Evolutionary conservation across 2,329 filamentous ascomycete genomes (phyloP), one percentile per base, ranked within the genome.

Genomic region (Ascochyta fabae): DNA sequence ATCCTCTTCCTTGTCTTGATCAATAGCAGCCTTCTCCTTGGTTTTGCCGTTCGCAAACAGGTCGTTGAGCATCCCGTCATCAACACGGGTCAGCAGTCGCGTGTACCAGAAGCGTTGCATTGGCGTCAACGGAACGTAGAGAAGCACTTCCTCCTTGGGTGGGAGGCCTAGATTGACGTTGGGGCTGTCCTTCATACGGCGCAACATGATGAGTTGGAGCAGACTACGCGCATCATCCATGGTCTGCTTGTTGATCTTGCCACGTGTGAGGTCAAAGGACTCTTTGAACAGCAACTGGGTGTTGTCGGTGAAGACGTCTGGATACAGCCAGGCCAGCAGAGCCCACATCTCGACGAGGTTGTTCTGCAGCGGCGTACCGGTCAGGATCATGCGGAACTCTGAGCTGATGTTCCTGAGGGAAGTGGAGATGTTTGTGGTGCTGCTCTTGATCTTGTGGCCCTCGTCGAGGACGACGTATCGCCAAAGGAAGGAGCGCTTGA

Each of bases 391-490:
- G 7, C 81, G 79, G 53, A 78, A 79, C 43, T 83, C 80, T 0
- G 81, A 76, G 16, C 73, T 74, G 27, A 84, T 62, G 15, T 68
- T 72, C 33, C 78, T 77, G 3, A 84, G 62, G 2, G 78, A 67
- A 4, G 69, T 67, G 0, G 81, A 76, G 12, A 83, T 70, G 19
- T 79, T 73, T 0, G 78, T 77, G 6, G 73, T 67, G 33, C 79
- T 79, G 78, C 97, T 99, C 84, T 99, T 99, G 92, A 99, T 98
- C 75, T 94, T 92, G 77, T 99, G 95, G 77, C 95, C 95, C 81
- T 99, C 95, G 68, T 99, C 95, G 59, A 99, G 93, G 65, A 99
- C 97, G 89, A 98, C 96, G 78, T 99, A 96, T 67, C 96, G 89
- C 95, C 95, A 99, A 77, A 97, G 96, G 76, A 99, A 85, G 0